phyloP scores from a whole-genome alignment of 2,329 filamentous ascomycete species.

The Epichloe sibirici region DNA sequence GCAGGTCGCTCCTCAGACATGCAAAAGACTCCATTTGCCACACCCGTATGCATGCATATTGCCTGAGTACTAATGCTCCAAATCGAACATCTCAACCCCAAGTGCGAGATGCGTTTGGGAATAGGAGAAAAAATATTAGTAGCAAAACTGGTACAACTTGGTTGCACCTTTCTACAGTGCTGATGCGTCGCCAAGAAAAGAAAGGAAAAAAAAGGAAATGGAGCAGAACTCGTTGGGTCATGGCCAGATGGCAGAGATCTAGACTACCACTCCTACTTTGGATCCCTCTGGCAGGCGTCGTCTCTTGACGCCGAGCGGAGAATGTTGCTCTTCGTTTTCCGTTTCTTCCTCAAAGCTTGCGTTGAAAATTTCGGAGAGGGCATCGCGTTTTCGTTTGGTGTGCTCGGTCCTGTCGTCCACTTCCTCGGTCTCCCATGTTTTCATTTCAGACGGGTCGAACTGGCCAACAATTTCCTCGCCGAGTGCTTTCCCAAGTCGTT shows the following conservation, averaged over 20 bases:
- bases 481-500: slow-evolving; percentile 41
- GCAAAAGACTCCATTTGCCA: not conserved
- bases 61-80: not conserved
- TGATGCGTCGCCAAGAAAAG: not conserved
- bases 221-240: too few species aligned
- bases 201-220: not conserved
- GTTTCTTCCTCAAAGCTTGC: slow-evolving; percentile 28
- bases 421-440: slow-evolving; percentile 28
- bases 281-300: slow-evolving; percentile 20
- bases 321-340: slow-evolving; percentile 21
- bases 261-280: slow-evolving; percentile 19
- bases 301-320: slow-evolving; percentile 19
- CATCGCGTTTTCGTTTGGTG: slow-evolving; percentile 23
- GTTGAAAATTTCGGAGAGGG: slow-evolving; percentile 25
- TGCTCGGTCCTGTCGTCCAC: slow-evolving; percentile 17
- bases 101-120: not conserved
- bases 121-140: not conserved
- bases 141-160: not conserved
- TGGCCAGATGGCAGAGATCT: not conserved
- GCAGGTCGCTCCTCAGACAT: not conserved
- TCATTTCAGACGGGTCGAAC: slow-evolving; percentile 27
- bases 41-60: not conserved
- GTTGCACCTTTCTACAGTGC: too few species aligned
- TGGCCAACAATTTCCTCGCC: slow-evolving; percentile 37
- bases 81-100: not conserved